These are phyloP conservation scores for Micractinium sp. DNA, from an alignment of 139 green algal genomes.

Conservation along the genomic window DNA sequence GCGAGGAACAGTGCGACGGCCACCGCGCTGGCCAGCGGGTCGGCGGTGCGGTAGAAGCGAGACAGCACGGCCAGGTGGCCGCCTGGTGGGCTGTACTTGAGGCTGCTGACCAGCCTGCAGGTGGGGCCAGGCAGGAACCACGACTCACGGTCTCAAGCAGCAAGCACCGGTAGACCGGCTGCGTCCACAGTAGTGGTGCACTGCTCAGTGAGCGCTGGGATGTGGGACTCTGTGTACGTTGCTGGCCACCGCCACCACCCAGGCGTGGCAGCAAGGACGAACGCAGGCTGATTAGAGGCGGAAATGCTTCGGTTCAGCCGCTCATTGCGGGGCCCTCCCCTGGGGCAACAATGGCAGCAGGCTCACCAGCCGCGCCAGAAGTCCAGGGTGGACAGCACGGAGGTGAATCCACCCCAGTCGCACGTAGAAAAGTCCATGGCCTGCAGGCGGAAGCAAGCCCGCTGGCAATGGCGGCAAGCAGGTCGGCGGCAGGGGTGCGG, in stretches of 20 bases:
- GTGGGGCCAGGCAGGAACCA: not conserved
- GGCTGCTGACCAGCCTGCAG: not conserved
- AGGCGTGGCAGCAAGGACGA: no score
- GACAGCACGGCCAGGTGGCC: not conserved
- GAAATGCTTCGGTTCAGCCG: not conserved
- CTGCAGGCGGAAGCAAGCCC: not conserved
- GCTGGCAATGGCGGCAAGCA: not conserved
- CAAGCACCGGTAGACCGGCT: no score
- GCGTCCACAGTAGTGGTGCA: not conserved
- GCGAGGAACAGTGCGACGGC: not conserved
- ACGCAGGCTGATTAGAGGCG: not conserved
- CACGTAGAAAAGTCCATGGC: not conserved
- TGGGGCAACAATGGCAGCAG: not conserved
- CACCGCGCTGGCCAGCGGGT: slow-evolving; percentile 10
- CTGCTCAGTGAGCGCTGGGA: not conserved
- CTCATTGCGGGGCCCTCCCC: no score
- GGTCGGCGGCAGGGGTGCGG: not conserved
- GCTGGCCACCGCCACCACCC: no score
- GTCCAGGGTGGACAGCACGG: not conserved
- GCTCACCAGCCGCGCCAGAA: slow-evolving; percentile 2
- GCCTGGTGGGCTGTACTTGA: not conserved
- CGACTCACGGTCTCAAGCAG: not conserved
- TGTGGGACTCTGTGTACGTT: no score
- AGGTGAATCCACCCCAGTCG: not conserved
- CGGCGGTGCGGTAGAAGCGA: slow-evolving; percentile 4